Evolutionary conservation across 2,329 filamentous ascomycete genomes (phyloP).

Genomic region (Xylariaceae sp.): DNA sequence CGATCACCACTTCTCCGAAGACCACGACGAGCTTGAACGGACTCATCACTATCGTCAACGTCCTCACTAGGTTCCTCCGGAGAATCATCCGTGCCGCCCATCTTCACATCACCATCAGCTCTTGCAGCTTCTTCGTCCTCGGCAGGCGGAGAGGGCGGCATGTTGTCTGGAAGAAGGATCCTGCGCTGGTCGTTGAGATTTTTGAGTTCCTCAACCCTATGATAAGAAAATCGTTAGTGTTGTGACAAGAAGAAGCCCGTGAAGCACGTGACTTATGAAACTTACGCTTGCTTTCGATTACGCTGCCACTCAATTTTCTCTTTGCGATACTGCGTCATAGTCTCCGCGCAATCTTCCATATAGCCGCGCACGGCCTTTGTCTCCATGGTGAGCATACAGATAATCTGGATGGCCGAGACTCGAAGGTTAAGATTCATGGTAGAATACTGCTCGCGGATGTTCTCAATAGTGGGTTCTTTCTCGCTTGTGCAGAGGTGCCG

Average conservation of each 20-base stretch:
- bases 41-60: constrained; percentile 66
- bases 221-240: constrained; percentile 26
- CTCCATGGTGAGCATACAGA: constrained; percentile 80
- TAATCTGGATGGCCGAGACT: constrained; percentile 74
- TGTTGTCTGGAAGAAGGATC: constrained; percentile 67
- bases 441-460: constrained; percentile 67
- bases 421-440: constrained; percentile 79
- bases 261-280: constrained; percentile 17
- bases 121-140: constrained; percentile 41
- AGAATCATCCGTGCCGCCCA: constrained; percentile 62
- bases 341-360: constrained; percentile 86
- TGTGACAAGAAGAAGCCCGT: neutral
- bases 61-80: constrained; percentile 56
- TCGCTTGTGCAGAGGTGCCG: constrained; percentile 76
- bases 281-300: constrained; percentile 64
- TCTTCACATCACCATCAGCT: constrained; percentile 55
- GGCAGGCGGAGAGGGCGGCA: constrained; percentile 57
- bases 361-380: constrained; percentile 84
- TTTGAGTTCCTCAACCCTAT: constrained; percentile 66
- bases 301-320: constrained; percentile 92
- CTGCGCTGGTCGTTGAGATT: constrained; percentile 69
- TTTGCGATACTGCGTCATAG: constrained; percentile 93
- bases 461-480: constrained; percentile 70
- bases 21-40: constrained; percentile 49
- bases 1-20: constrained; percentile 63